Percentiles rank a stretch among this genome's conserved stretches.
phyloP scores from a whole-genome alignment of 2,329 filamentous ascomycete species.

The Scolecobasidium constrictum region DNA sequence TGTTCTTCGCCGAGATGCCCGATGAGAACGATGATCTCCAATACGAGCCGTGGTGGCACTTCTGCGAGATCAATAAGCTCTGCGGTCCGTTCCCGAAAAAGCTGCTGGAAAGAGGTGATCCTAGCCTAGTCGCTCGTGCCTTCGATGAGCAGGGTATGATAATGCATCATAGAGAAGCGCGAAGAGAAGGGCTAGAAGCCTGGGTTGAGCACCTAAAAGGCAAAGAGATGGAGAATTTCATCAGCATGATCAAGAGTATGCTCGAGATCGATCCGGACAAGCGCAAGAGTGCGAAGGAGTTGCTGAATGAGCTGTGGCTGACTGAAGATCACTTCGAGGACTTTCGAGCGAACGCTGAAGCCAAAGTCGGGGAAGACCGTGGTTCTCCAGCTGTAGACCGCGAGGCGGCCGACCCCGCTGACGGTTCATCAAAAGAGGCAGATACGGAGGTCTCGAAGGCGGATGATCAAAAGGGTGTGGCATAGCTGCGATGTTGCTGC shows the following conservation, averaged over 20 bases:
- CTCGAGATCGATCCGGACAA: constrained; percentile 30
- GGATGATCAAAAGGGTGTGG: too few relatives aligned
- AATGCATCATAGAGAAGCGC: background rate
- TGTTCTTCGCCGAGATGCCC: background rate
- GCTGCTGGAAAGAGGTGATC: background rate
- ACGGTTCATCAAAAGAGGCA: too few relatives aligned
- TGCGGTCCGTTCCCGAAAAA: background rate
- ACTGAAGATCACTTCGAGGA: too few relatives aligned
- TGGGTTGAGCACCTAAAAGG: background rate
- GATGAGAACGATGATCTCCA: background rate
- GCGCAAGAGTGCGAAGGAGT: constrained; percentile 21
- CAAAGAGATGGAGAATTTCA: background rate
- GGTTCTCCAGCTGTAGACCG: too few relatives aligned
- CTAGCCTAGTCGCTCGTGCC: background rate
- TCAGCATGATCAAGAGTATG: constrained; percentile 22
- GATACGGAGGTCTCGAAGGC: too few relatives aligned
- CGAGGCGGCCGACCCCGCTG: too few relatives aligned
- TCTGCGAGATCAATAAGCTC: background rate
- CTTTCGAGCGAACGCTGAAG: too few relatives aligned
- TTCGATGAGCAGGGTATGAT: constrained; percentile 1
- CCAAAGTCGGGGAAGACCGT: too few relatives aligned
- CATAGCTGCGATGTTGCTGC: too few relatives aligned
- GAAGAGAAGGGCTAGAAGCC: background rate
- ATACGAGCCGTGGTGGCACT: background rate
- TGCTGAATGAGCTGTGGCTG: constrained; percentile 24